Evolutionary conservation across 73 alveolate genomes (phyloP).

Genomic region (Effrenium voratum): DNA sequence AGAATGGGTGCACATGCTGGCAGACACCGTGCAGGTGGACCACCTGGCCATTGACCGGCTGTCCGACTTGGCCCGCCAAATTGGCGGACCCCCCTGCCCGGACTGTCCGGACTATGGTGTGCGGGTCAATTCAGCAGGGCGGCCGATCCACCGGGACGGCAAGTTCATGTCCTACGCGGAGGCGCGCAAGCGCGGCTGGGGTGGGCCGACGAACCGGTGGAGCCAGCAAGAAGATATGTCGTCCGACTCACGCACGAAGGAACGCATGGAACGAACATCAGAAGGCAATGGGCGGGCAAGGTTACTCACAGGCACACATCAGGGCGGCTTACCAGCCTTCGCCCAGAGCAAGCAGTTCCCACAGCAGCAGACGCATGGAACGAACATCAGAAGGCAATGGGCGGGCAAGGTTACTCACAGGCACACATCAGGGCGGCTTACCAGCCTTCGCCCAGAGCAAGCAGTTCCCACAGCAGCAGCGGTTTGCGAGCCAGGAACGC

Average conservation of each 20-base stretch:
- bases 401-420: background rate
- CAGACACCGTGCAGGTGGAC: background rate
- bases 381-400: background rate
- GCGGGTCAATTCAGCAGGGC: background rate
- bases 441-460: background rate
- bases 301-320: background rate
- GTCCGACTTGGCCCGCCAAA: background rate
- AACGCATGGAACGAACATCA: background rate
- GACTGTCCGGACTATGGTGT: background rate
- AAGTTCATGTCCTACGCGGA: background rate
- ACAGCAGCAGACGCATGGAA: background rate
- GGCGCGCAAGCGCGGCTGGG: background rate
- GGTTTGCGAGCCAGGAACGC: no score
- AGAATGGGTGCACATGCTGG: background rate
- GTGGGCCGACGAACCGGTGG: background rate
- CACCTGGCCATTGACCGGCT: background rate
- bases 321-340: background rate
- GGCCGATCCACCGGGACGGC: background rate
- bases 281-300: background rate
- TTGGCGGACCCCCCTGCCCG: background rate
- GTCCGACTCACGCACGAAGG: no score
- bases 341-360: background rate
- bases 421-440: background rate
- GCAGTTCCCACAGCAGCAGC: no score
- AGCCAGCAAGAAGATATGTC: no score